Evolutionary conservation across 805 yeast species (phyloP).

Genomic region (Metschnikowia dekortorum): DNA sequence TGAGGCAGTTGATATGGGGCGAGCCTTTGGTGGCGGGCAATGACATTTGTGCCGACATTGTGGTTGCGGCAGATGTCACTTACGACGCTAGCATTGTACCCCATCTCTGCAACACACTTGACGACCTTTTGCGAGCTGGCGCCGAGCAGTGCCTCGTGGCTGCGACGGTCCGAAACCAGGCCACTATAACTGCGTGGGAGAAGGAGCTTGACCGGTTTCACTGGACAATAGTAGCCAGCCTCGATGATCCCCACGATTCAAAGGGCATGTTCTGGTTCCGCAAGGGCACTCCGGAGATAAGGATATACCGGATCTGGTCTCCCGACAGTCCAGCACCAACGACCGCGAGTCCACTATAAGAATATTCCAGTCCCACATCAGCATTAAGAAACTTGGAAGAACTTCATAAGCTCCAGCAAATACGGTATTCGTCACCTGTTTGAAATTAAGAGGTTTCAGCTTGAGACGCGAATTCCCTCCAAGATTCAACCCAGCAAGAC

Average conservation of each 20-base stretch:
- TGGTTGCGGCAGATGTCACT: constrained; percentile 86
- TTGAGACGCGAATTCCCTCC: no score
- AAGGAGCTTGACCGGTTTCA: constrained; percentile 7
- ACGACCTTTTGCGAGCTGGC: constrained; percentile 29
- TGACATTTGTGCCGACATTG: constrained; percentile 36
- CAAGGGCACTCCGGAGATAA: constrained; percentile 17
- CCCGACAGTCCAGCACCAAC: no score
- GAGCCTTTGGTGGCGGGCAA: constrained; percentile 20
- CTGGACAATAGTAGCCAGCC: constrained; percentile 8
- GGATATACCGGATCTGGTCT: constrained; percentile 9
- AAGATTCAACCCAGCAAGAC: no score
- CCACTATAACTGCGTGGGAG: constrained; percentile 34
- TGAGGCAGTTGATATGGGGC: constrained; percentile 57
- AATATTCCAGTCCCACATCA: no score
- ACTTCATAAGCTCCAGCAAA: no score
- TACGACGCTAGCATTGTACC: constrained; percentile 66
- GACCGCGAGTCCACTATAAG: no score
- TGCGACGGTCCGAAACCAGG: constrained; percentile 66
- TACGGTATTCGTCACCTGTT: no score
- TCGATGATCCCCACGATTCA: constrained; percentile 8
- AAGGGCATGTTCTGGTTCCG: constrained; percentile 12
- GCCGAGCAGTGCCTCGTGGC: constrained; percentile 47
- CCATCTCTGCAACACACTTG: constrained; percentile 46
- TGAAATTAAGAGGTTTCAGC: no score
- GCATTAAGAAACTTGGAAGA: no score